These are phyloP conservation scores for Gardenia jasminoides DNA, from an alignment of 257 asterid genomes.

Conservation along the genomic window DNA sequence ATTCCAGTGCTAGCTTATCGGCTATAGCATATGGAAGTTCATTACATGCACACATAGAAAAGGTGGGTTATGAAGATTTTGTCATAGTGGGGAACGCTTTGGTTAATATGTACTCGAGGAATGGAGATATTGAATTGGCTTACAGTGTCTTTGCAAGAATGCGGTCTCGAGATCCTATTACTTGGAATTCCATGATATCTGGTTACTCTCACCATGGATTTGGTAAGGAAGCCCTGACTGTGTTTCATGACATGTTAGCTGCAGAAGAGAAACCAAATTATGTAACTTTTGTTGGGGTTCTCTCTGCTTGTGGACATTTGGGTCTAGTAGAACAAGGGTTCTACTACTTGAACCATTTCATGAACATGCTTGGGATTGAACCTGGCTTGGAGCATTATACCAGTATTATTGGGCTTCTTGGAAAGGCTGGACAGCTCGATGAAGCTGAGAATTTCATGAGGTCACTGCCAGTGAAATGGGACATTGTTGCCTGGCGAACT, in stretches of 20 bases:
- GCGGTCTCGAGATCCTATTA: slow-evolving; percentile 44
- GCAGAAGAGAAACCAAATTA: slow-evolving; percentile 54
- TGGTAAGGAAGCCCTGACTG: slow-evolving; percentile 58
- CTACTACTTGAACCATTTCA: slow-evolving; percentile 53
- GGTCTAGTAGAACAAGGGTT: slow-evolving; percentile 70
- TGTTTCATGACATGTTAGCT: slow-evolving; percentile 57
- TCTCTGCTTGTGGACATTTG: slow-evolving; percentile 71
- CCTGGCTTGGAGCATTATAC: slow-evolving; percentile 88
- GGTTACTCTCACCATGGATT: slow-evolving; percentile 75
- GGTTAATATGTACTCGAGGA: slow-evolving; percentile 67
- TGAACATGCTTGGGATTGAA: slow-evolving; percentile 52
- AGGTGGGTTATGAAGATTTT: slow-evolving; percentile 53
- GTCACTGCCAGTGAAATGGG: slow-evolving; percentile 59
- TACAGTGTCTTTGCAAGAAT: slow-evolving; percentile 38
- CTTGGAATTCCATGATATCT: slow-evolving; percentile 80
- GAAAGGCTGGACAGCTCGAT: slow-evolving; percentile 64
- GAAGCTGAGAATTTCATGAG: slow-evolving; percentile 70
- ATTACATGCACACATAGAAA: slow-evolving; percentile 56
- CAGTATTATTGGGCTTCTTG: slow-evolving; percentile 67
- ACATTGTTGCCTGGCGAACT: slow-evolving; percentile 76
- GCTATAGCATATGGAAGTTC: slow-evolving; percentile 68
- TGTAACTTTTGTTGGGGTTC: slow-evolving; percentile 72
- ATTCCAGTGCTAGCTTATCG: slow-evolving; percentile 69
- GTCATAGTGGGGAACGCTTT: slow-evolving; percentile 56
- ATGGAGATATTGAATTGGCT: slow-evolving; percentile 66